Evolutionary conservation across 805 yeast genomes (phyloP), one percentile per base, ranked within the genome.

Genomic region (Yarrowia sp.): DNA sequence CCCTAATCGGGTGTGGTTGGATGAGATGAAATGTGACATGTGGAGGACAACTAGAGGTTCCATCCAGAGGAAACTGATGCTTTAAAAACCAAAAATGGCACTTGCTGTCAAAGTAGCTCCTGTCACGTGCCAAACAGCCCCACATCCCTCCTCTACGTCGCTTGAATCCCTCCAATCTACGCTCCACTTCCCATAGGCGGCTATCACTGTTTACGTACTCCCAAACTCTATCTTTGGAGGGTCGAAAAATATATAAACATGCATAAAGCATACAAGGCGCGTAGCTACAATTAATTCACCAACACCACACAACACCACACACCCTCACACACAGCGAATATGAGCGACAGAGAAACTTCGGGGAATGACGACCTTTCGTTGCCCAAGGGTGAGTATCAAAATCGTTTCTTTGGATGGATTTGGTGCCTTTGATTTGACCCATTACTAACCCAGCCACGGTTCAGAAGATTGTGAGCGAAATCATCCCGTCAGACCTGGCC

Each of bases 381-480:
- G 53, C 79, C 75, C 32, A 72, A 72, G 67, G 64, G 64, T 58
- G 51, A 43, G 64, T 58, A 43, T 1, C 5, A 8, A 10, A 13
- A 0, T 17, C 14, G 18, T 17, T 42, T 17, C 4, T n/a, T n/a
- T n/a, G n/a, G n/a, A n/a, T n/a, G n/a, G n/a, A n/a, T n/a, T n/a
- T n/a, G n/a, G n/a, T n/a, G n/a, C n/a, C 10, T 3, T 35, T 35
- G 13, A 10, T 35, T 35, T 35, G 13, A 35, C 38, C 18, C 36
- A 33, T 17, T 3, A 50, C 51, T 58, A 58, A 58, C 64, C n/a
- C 64, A 58, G 99, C 99, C 2, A 95, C 99, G 0, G 98, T 95
- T 1, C 98, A 93, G 74, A 95, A 95, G 75, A 91, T 95, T 57
- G 87, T 95, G 17, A 83, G 92, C 3, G 99, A 95, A 72, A 89